Evolutionary conservation across 805 yeast species (phyloP), one percentile per base, ranked within the genome.

Genomic region (Saccharomycopsis microspora): DNA sequence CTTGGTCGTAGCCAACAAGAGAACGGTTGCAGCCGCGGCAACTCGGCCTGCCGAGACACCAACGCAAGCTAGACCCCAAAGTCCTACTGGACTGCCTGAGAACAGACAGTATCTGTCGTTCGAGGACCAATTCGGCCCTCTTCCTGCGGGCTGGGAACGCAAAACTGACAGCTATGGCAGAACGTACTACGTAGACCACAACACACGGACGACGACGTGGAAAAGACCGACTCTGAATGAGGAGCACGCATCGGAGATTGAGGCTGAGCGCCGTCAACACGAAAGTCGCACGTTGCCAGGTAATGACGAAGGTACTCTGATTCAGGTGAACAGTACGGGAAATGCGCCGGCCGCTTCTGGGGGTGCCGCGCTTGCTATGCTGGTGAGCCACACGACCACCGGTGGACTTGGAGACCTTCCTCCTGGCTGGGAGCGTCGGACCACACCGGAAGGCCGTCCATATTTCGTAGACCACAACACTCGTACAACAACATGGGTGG

Each of bases 401-500:
- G 85, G 95, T 31, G 97, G 97, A 0, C 68, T 94, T 41, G 98
- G 98, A 32, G 98, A 93, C 68, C 72, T 93, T 54, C 99, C 99
- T 5, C 78, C 95, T 7, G 99, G 98, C 39, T 93, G 99, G 99
- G 99, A 93, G 67, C 97, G 90, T 69, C 74, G 99, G 55, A 84
- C 85, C 59, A 93, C 99, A 5, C 95, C 95, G 31, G 98, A 93
- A 67, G 99, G 98, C 38, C 79, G 98, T 63, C 94, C 97, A 5
- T 93, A 93, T 67, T 93, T 89, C 64, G 98, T 93, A 43, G 99
- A 93, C 65, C 99, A 93, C 69, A 93, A 93, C 65, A 93, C 98
- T n/a, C 78, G 99, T 65, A 93, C 99, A 1, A 93, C 99, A 3
- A 93, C 99, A 8, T 93, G 99, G 99, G 99, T 93, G 42, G 99